Evolutionary conservation across 2,329 filamentous ascomycete species (phyloP).

Genomic region (Elsinoe ampelina): DNA sequence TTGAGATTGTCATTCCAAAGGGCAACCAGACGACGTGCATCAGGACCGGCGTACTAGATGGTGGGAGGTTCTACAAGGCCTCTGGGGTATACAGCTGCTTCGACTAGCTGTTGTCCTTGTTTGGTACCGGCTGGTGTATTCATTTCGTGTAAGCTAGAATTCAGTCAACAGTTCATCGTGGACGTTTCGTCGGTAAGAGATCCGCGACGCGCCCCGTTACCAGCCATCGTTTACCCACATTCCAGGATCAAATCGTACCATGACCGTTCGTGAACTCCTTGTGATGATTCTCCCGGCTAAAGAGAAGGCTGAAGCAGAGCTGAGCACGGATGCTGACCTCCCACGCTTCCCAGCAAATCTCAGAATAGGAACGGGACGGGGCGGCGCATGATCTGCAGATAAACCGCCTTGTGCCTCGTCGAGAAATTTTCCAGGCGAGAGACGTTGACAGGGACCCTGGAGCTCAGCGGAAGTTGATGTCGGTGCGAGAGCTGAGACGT

Average conservation of each 20-base stretch:
- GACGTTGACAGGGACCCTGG: not conserved
- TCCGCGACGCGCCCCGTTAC: slow-evolving; percentile 3
- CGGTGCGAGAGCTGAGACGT: not conserved
- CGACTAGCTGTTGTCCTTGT: not conserved
- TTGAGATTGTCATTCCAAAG: slow-evolving; percentile 9
- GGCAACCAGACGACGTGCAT: slow-evolving; percentile 17
- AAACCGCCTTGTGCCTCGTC: slow-evolving; percentile 1
- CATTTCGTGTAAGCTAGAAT: slow-evolving; percentile 13
- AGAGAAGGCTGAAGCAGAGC: slow-evolving; percentile 4
- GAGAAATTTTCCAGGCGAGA: not conserved
- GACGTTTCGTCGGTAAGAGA: slow-evolving; percentile 13
- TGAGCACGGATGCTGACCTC: not conserved
- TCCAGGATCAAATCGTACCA: not conserved
- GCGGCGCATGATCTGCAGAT: slow-evolving; percentile 8
- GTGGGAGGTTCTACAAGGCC: slow-evolving; percentile 19
- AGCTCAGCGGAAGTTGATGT: not conserved
- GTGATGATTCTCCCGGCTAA: not conserved
- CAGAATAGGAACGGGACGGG: slow-evolving; percentile 5
- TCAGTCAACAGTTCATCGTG: slow-evolving; percentile 13
- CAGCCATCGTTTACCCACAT: not conserved
- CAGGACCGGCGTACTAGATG: slow-evolving; percentile 20
- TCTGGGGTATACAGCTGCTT: slow-evolving; percentile 22
- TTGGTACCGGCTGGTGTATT: not conserved
- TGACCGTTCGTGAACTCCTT: not conserved
- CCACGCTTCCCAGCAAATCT: not conserved